Evolutionary conservation across 2,329 filamentous ascomycete species (phyloP).

Genomic region (Macroventuria anomochaeta): DNA sequence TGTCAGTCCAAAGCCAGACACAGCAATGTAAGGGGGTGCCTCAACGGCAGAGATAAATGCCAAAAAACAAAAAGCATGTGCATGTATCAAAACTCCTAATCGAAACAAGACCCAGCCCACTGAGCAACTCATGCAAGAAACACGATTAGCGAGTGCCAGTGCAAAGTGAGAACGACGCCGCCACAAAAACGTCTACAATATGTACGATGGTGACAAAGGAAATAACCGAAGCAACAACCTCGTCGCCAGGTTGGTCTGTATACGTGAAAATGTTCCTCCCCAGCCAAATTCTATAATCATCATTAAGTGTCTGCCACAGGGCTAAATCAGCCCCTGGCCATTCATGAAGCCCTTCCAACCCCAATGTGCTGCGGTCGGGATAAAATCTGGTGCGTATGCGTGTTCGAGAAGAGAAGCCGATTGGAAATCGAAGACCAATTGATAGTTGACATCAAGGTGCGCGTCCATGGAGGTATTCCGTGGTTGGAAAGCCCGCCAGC

Average conservation of each 20-base stretch:
- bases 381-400: conserved; percentile 34
- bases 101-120: conserved; percentile 38
- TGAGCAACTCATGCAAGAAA: conserved; percentile 45
- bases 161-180: conserved; percentile 36
- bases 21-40: conserved; percentile 18
- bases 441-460: conserved; percentile 35
- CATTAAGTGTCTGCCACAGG: conserved; percentile 44
- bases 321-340: conserved; percentile 27
- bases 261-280: conserved; percentile 45
- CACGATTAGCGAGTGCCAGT: conserved; percentile 47
- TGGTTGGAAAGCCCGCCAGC: conserved; percentile 27
- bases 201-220: conserved; percentile 47
- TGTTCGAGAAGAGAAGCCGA: conserved; percentile 36
- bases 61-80: conserved; percentile 39
- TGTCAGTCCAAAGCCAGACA: conserved; percentile 28
- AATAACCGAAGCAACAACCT: conserved; percentile 37
- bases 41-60: conserved; percentile 22
- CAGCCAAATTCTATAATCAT: conserved; percentile 45
- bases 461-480: conserved; percentile 27
- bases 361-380: conserved; percentile 17
- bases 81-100: conserved; percentile 46
- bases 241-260: conserved; percentile 34
- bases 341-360: conserved; percentile 32
- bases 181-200: conserved; percentile 46
- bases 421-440: conserved; percentile 28